phyloP scores from a whole-genome alignment of 2,329 filamentous ascomycete species.

The Colletotrichum siamense region DNA sequence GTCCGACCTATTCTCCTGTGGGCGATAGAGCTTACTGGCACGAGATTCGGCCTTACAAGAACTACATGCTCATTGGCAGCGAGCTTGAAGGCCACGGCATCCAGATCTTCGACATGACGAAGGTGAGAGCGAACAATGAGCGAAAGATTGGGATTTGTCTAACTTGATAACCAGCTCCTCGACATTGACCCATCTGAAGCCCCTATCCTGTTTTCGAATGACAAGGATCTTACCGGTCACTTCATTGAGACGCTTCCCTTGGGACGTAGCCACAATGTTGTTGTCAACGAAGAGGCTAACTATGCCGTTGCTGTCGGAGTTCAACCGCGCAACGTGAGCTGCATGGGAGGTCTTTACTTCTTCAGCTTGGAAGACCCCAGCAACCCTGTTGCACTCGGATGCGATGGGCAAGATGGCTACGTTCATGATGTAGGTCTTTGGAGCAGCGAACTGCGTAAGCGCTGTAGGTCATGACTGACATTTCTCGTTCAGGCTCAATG shows the following conservation, averaged over 20 bases:
- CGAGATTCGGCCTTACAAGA: slow-evolving; percentile 38
- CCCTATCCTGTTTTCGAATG: slow-evolving; percentile 31
- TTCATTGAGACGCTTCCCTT: slow-evolving; percentile 32
- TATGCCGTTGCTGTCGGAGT: slow-evolving; percentile 48
- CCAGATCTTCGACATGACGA: slow-evolving; percentile 67
- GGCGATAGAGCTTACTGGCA: slow-evolving; percentile 32
- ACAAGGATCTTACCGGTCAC: slow-evolving; percentile 32
- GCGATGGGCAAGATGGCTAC: slow-evolving; percentile 57
- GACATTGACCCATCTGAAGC: slow-evolving; percentile 41
- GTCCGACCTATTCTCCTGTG: slow-evolving; percentile 18
- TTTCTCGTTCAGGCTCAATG: slow-evolving; percentile 55
- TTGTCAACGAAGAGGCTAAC: slow-evolving; percentile 50
- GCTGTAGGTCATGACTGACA: neutral
- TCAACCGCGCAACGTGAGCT: slow-evolving; percentile 38
- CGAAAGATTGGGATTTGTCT: fast-evolving
- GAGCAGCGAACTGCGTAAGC: neutral
- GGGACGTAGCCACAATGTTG: slow-evolving; percentile 54
- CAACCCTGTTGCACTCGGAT: slow-evolving; percentile 56
- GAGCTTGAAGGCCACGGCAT: slow-evolving; percentile 55
- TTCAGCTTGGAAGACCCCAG: slow-evolving; percentile 57
- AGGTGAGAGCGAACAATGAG: slow-evolving; percentile 21
- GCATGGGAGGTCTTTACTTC: slow-evolving; percentile 57
- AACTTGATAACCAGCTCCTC: slow-evolving; percentile 33
- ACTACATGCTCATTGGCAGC: slow-evolving; percentile 39
- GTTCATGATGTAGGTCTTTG: slow-evolving; percentile 48